phyloP scores from a whole-genome alignment of 371 early-diverging fungal genomes.

The Catenaria anguillulae region DNA sequence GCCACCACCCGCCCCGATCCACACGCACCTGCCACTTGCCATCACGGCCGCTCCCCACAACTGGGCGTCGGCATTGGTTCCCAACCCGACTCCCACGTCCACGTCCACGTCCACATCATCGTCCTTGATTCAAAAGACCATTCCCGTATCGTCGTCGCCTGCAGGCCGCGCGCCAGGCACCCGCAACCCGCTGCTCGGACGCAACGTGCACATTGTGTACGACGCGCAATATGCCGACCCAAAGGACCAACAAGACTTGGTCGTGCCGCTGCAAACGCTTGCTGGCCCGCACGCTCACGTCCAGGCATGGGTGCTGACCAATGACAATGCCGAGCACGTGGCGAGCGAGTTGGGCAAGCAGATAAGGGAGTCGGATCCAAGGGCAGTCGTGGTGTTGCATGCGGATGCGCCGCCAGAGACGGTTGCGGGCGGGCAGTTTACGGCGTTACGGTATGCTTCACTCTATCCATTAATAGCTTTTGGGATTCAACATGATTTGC shows the following conservation, averaged over 20 bases:
- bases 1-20: no score
- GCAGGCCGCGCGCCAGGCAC: no score
- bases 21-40: no score
- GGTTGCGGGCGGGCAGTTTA: background rate
- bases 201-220: background rate
- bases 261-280: background rate
- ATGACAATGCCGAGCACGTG: background rate
- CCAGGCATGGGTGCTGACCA: background rate
- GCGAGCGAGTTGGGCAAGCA: background rate
- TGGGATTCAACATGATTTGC: no score
- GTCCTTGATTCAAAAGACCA: no score
- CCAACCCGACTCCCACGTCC: no score
- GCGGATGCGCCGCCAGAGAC: background rate
- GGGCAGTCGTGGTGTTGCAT: background rate
- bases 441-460: background rate
- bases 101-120: no score
- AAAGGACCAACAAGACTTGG: background rate
- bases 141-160: no score
- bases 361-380: no score
- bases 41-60: no score
- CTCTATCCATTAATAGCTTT: no score
- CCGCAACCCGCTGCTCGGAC: background rate
- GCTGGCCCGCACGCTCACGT: background rate
- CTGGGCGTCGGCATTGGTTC: no score
- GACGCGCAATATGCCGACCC: background rate